Conservation (phyloP, 495 filamentous ascomycete species). For the Thozetella sp. region DNA sequence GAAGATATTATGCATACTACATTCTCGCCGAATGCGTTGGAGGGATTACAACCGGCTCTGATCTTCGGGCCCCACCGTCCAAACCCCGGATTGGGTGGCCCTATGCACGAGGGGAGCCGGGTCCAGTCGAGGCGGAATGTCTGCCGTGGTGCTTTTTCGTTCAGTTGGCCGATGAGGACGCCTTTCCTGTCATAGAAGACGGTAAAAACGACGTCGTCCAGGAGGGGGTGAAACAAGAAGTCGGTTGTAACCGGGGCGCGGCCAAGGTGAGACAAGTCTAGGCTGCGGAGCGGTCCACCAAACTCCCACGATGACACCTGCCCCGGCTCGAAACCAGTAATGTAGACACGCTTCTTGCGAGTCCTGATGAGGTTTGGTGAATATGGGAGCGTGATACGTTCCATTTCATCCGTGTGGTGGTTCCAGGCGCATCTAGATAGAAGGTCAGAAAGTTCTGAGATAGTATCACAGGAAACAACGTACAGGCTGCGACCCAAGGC, state of each 20-base stretch:
- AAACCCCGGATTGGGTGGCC: no score
- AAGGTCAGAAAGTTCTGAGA: no score
- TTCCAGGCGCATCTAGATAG: background rate
- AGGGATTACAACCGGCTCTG: no score
- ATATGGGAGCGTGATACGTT: background rate
- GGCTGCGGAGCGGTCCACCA: background rate
- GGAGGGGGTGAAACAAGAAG: slow-evolving; percentile 1
- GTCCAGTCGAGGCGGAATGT: no score
- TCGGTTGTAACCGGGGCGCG: background rate
- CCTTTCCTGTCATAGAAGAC: no score
- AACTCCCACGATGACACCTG: no score
- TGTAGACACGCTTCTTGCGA: background rate
- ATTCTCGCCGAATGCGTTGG: no score
- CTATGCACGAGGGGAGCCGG: no score
- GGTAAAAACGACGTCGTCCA: background rate
- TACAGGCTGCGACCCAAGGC: background rate
- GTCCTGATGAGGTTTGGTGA: background rate
- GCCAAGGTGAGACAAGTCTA: background rate
- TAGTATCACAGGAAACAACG: background rate
- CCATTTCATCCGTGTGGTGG: background rate
- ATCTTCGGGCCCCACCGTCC: no score
- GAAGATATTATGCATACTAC: no score
- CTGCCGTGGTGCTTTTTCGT: no score
- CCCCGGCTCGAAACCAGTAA: background rate
- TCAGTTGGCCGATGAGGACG: no score